phyloP scores from a whole-genome alignment of 2,329 filamentous ascomycete species.

The Clarireedia homoeocarpa region DNA sequence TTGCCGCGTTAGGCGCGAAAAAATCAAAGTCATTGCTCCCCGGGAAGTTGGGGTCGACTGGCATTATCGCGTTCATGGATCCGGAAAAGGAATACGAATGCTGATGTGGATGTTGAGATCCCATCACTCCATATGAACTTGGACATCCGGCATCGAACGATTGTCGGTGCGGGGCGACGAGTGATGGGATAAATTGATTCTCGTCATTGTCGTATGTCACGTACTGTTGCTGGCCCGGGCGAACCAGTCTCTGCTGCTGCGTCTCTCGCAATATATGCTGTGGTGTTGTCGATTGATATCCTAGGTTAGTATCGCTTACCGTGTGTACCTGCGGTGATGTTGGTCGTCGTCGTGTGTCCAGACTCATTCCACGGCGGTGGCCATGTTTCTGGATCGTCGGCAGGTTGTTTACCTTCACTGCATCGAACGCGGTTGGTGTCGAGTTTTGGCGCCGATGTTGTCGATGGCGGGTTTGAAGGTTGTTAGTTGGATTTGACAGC shows the following conservation, averaged over 20 bases:
- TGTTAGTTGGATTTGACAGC: conserved; percentile 69
- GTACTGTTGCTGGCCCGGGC: conserved; percentile 52
- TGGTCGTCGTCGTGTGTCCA: conserved; percentile 63
- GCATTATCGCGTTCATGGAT: conserved; percentile 36
- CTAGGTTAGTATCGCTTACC: conserved; percentile 51
- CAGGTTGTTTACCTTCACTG: conserved; percentile 60
- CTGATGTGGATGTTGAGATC: conserved; percentile 11
- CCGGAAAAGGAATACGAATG: conserved; percentile 30
- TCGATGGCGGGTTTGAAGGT: conserved; percentile 65
- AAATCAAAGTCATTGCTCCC: conserved; percentile 27
- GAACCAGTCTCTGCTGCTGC: conserved; percentile 79
- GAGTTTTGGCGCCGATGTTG: conserved; percentile 84
- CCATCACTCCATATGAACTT: conserved; percentile 25
- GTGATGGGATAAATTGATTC: conserved; percentile 49
- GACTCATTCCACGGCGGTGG: conserved; percentile 77
- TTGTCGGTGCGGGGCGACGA: conserved; percentile 46
- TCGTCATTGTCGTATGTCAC: conserved; percentile 34
- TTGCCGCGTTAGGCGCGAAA: conserved; percentile 19
- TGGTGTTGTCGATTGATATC: conserved; percentile 40
- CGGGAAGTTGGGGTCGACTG: conserved; percentile 30
- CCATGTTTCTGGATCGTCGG: conserved; percentile 47
- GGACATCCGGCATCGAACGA: conserved; percentile 42
- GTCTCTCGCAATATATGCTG: conserved; percentile 84
- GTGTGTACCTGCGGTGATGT: conserved; percentile 31
- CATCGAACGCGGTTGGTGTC: conserved; percentile 71